These are phyloP conservation scores for Aureobasidium zeae DNA, from an alignment of 2,329 filamentous ascomycete species.

Conservation along the genomic window DNA sequence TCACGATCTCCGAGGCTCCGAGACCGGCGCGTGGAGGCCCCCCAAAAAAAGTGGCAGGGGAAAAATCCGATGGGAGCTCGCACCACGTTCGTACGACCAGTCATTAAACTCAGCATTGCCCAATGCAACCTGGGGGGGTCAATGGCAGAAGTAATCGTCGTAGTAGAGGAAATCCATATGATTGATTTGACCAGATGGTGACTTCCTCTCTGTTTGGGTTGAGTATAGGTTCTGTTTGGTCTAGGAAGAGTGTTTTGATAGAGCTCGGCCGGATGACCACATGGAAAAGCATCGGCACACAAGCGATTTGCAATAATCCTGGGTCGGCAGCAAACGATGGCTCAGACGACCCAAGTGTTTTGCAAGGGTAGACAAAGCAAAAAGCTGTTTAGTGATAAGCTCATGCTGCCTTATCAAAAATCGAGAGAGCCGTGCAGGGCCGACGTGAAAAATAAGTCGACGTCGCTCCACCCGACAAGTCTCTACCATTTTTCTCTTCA, in stretches of 20 bases:
- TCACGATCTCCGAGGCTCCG: constrained; percentile 3
- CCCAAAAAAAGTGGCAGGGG: constrained; percentile 3
- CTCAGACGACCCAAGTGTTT: not conserved
- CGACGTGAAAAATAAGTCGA: constrained; percentile 14
- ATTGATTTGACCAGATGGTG: not conserved
- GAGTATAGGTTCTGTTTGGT: not conserved
- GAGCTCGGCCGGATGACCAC: constrained; percentile 8
- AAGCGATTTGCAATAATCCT: constrained; percentile 6
- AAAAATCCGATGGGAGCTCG: not conserved
- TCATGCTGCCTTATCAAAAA: constrained; percentile 12
- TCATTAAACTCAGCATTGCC: too few species aligned
- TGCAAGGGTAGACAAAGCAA: not conserved
- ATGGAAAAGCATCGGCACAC: not conserved
- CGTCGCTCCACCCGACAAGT: constrained; percentile 8
- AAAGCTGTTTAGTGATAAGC: constrained; percentile 10
- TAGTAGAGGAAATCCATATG: not conserved
- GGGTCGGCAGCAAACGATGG: constrained; percentile 5
- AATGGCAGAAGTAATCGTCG: not conserved
- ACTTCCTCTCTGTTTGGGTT: not conserved
- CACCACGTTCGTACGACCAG: too few species aligned
- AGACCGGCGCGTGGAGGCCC: constrained; percentile 8
- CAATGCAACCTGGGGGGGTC: too few species aligned
- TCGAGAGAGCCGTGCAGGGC: constrained; percentile 11
- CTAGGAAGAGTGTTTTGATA: constrained; percentile 1
- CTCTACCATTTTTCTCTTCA: constrained; percentile 19